Base-by-base conservation (phyloP, 805 yeast species). In the Metschnikowia corniflorae region DNA sequence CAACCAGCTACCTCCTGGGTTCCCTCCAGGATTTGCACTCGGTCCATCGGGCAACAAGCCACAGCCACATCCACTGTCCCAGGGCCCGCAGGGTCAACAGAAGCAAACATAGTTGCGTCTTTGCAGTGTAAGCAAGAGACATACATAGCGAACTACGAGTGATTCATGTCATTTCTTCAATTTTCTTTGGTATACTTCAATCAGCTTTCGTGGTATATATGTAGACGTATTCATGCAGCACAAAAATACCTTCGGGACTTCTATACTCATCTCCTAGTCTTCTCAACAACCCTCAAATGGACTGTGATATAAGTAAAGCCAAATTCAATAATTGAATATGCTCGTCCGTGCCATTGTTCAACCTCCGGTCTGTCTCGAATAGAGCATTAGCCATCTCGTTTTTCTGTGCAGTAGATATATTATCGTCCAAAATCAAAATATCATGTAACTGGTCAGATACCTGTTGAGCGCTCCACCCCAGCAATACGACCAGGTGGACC, bases 281-380 rank as follows among this genome's bases (percentile, higher is more conserved):
- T 7, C 22, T 20, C 7, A 9, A 20, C 22, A 20, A 20, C 22
- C 22, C 22, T 17, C n/a, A n/a, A n/a, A n/a, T n/a, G n/a, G n/a
- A n/a, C n/a, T n/a, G n/a, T 0, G 69, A 44, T 0, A 66, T 42
- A 42, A 59, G 60, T 40, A 68, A 50, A 33, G 59, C 55, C 47
- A 87, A 67, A 49, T 85, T 83, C 47, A 91, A 69, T 16, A 93
- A 53, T 50, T 86, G 95, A 19, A 91, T 64, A 41, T 84, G 86
- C 57, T 91, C 98, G 51, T 88, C 94, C 4, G 95, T 77, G 12
- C 98, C 98, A 53, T 80, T 86, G 36, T 80, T 73, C 37, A 91
- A 66, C 35, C 80, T 73, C 33, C 77, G 73, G 57, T 91, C 97
- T 0, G 86, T 72, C 28, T 79, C 82, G 50, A 88, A 86, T 17